Evolutionary conservation across 257 asterid genomes (phyloP), one percentile per base, ranked within the genome.

Genomic region (Lycium ferocissimum): DNA sequence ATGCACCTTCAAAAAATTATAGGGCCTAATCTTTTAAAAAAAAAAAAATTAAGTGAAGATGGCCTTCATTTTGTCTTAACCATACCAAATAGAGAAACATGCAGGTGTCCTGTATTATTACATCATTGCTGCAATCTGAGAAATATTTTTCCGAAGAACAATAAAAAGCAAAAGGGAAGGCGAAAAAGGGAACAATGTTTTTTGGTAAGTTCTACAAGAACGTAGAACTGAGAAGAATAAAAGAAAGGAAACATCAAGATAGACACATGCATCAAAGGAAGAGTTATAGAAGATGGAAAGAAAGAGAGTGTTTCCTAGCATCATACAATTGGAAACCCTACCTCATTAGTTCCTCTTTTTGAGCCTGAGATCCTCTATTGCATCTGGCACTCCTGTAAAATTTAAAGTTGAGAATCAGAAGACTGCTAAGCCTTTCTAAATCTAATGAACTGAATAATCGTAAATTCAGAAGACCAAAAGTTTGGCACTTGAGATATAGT

Each of bases 311-410:
- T 38, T 70, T 17, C 40, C 56, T 71, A 71, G 79, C 79, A 71
- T 70, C 54, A 71, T 35, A 71, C 2, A 71, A 71, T 40, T 71
- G 2, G 56, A 17, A 40, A 18, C 17, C 54, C 35, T 83, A 93
- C 97, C 97, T 94, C 95, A 88, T 87, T 70, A 94, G 85, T 90
- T 94, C 98, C 89, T 94, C 93, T 83, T 71, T 86, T 58, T 40
- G 89, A 49, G 89, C 86, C 57, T 35, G 89, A 65, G 90, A 82
- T 85, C 84, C 95, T 87, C 73, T 87, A 86, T 86, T 81, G 80
- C 93, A 81, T 59, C 88, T 47, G 45, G 83, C 81, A 76, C 61
- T 86, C 93, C 98, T 93, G 54, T 54, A 80, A 78, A 33, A 57
- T 22, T 82, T 67, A 45, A 86, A 63, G 71, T 6, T 69, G 84